Percentiles rank a stretch among this genome's conserved stretches.
These are phyloP conservation scores for Pseudogymnoascus sp. DNA, from an alignment of 2,329 filamentous ascomycete species.

Conservation along the genomic window DNA sequence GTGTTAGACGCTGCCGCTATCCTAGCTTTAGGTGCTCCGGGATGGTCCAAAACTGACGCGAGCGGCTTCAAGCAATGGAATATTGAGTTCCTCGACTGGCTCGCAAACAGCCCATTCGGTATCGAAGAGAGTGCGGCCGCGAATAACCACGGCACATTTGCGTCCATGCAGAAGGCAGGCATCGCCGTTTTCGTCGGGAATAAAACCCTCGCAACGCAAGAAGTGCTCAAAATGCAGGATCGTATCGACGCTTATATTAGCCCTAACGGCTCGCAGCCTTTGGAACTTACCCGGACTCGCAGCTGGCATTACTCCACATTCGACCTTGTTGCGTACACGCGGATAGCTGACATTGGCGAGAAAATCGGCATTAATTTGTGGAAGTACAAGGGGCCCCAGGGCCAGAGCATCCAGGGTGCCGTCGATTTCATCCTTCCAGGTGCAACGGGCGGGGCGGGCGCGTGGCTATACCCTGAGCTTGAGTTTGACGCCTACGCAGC, in stretches of 20 bases:
- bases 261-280: conserved; percentile 22
- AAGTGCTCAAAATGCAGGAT: conserved; percentile 9
- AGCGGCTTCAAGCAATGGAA: conserved; percentile 21
- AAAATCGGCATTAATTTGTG: conserved; percentile 22
- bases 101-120: conserved; percentile 22
- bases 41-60: conserved; percentile 18
- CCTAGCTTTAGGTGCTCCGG: conserved; percentile 14
- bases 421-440: conserved; percentile 23
- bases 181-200: conserved; percentile 24
- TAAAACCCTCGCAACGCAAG: conserved; percentile 6
- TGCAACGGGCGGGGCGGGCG: conserved; percentile 13
- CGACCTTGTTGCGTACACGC: conserved; percentile 19
- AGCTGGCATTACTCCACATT: conserved; percentile 28
- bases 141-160: conserved; percentile 27
- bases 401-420: conserved; percentile 20
- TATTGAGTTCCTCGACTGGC: conserved; percentile 21
- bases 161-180: conserved; percentile 21
- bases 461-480: conserved; percentile 22
- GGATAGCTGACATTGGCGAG: conserved; percentile 17
- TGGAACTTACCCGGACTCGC: conserved; percentile 24
- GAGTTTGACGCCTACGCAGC: conserved; percentile 22
- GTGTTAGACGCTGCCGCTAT: conserved; percentile 22
- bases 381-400: conserved; percentile 18
- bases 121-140: conserved; percentile 11
- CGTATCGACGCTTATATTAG: conserved; percentile 20